Conservation (phyloP, 352 stramenopile genomes). For the Pythium biforme region DNA sequence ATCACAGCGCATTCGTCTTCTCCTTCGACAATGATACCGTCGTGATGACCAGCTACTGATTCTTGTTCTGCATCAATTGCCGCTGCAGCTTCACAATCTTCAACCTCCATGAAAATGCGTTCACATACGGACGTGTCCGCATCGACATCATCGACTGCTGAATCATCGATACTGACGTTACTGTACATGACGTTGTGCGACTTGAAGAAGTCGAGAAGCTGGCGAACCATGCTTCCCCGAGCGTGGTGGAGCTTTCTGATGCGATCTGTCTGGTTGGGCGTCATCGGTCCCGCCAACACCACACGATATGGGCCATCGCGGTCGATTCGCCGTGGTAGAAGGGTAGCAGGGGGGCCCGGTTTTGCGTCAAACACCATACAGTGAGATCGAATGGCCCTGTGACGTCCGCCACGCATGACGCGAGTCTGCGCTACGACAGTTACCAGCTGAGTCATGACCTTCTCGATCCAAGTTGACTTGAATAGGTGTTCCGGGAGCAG, state of each 20-base stretch:
- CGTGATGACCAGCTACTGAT: not conserved
- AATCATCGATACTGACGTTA: not conserved
- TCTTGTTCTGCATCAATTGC: slow-evolving; percentile 11
- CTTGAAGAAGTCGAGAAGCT: slow-evolving; percentile 11
- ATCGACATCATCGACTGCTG: not conserved
- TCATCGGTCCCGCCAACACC: slow-evolving; percentile 23
- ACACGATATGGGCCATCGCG: slow-evolving; percentile 13
- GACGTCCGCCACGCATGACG: slow-evolving; percentile 23
- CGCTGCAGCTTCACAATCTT: not conserved
- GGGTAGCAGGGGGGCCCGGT: slow-evolving; percentile 15
- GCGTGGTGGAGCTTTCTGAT: slow-evolving; percentile 20
- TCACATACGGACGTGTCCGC: not conserved
- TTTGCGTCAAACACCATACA: slow-evolving; percentile 27
- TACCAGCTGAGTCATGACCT: slow-evolving; percentile 11
- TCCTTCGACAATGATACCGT: not conserved
- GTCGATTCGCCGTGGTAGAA: slow-evolving; percentile 15
- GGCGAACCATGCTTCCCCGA: not conserved
- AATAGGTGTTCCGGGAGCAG: not conserved
- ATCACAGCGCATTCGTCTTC: slow-evolving; percentile 9
- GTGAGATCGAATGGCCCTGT: slow-evolving; percentile 26
- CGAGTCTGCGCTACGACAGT: slow-evolving; percentile 25
- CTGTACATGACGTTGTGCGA: slow-evolving; percentile 7
- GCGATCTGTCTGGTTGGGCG: slow-evolving; percentile 9
- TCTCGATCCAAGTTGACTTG: not conserved
- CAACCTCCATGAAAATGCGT: not conserved